These are phyloP conservation scores for Trapa bicornis DNA, from an alignment of 345 rosid genomes.

Conservation along the genomic window DNA sequence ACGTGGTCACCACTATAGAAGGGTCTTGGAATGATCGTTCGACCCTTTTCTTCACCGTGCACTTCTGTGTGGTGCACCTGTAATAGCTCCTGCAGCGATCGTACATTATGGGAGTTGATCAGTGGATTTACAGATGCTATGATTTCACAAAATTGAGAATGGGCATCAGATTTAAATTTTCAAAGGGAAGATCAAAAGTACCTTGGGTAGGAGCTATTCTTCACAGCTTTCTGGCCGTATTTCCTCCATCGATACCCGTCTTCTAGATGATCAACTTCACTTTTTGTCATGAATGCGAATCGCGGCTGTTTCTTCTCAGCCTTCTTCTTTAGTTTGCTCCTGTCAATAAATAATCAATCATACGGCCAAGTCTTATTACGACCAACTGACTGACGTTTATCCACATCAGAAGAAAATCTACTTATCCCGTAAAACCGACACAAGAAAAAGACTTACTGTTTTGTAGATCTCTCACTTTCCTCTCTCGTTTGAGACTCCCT, in stretches of 20 bases:
- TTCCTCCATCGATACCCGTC: conserved; percentile 90
- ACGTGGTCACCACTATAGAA: conserved; percentile 70
- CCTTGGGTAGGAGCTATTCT: conserved; percentile 73
- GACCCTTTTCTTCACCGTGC: conserved; percentile 78
- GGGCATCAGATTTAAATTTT: too few relatives aligned
- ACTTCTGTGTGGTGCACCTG: conserved; percentile 79
- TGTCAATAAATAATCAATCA: not conserved
- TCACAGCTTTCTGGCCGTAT: conserved; percentile 82
- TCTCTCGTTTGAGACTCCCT: conserved; percentile 23
- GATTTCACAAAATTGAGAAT: not conserved
- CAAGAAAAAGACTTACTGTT: conserved; percentile 31
- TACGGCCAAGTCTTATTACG: not conserved
- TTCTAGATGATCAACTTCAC: conserved; percentile 78
- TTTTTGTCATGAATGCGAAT: conserved; percentile 75
- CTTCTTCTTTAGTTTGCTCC: conserved; percentile 44
- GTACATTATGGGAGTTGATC: not conserved
- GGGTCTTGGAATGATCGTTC: conserved; percentile 87
- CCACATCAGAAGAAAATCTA: not conserved
- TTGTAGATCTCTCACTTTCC: conserved; percentile 38
- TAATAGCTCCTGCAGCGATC: conserved; percentile 58
- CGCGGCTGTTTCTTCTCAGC: conserved; percentile 53
- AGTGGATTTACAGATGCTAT: not conserved
- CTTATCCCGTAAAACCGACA: too few relatives aligned
- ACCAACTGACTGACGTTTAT: not conserved
- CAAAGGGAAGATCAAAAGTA: conserved; percentile 2